These are phyloP conservation scores for Pulveroboletus sp. DNA, from an alignment of 768 basidiomycete species.

Conservation along the genomic window DNA sequence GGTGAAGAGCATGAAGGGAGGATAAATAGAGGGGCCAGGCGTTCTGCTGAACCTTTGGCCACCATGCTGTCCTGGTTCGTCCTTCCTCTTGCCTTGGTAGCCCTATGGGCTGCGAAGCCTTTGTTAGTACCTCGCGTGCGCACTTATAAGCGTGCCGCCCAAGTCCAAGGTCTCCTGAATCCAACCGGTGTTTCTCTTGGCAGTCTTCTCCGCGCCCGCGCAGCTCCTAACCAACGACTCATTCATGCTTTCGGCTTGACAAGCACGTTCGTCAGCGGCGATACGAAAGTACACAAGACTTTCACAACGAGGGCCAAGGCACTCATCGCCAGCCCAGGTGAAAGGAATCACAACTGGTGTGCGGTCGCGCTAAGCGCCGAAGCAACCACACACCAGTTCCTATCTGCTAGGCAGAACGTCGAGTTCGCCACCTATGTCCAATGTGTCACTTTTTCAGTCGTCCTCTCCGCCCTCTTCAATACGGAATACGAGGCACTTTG, in stretches of 20 bases:
- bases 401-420: not conserved
- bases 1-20: not conserved
- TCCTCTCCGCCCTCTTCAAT: slow-evolving; percentile 40
- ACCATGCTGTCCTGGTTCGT: not conserved
- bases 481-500: slow-evolving; percentile 28
- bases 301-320: slow-evolving; percentile 23
- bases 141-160: slow-evolving; percentile 1
- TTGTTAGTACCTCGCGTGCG: not conserved
- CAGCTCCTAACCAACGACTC: slow-evolving; percentile 21
- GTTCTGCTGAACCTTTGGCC: not conserved
- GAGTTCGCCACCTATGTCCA: slow-evolving; percentile 41
- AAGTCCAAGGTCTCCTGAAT: slow-evolving; percentile 13
- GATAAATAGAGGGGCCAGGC: slow-evolving; percentile 10
- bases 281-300: slow-evolving; percentile 26
- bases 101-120: not conserved
- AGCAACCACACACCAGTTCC: slow-evolving; percentile 10
- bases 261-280: slow-evolving; percentile 49
- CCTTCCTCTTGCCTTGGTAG: not conserved
- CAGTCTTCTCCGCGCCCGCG: slow-evolving; percentile 16
- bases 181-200: slow-evolving; percentile 11
- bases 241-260: slow-evolving; percentile 29
- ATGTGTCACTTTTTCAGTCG: slow-evolving; percentile 37
- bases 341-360: slow-evolving; percentile 11
- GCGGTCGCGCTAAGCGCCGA: slow-evolving; percentile 13
- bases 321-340: slow-evolving; percentile 11